Base-by-base conservation (phyloP, 306 rosid genomes). In the Myrica gale region DNA sequence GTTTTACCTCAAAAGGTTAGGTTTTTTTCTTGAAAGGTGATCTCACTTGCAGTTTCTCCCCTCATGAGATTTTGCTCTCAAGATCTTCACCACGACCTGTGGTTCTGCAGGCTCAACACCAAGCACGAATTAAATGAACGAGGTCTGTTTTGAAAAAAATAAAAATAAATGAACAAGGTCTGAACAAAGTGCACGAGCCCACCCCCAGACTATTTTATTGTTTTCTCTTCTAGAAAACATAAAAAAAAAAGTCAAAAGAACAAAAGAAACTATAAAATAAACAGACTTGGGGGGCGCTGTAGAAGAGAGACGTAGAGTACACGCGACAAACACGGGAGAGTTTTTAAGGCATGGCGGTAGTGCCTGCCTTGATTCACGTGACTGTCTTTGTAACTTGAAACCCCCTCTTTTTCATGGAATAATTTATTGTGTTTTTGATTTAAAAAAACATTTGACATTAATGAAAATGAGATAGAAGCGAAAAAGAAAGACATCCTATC, bases 321-420 rank as follows among this genome's bases (percentile, higher is more conserved):
- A 75, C 87, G 89, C 89, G 87, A 83, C 67, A 86, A 83, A 75
- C 73, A 72, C 83, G 80, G 75, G 77, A 75, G 65, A 72, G 68
- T 68, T 47, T 70, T 65, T 46, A 19, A 19, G 76, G n/a, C 37
- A 41, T 15, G 81, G 81, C 81, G 78, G 74, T 75, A 68, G 76
- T 48, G 45, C 58, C 32, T 53, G 74, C 55, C 74, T 85, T 76
- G 71, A 15, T 79, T 76, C 86, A 56, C 78, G 86, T 79, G 85
- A 76, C 48, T 43, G 72, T 75, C 60, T 21, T 69, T 73, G 82
- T 71, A 78, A 80, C 82, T 76, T 39, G 73, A 62, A 73, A 1
- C 11, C 9, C 15, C 4, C 6, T 39, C 20, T 57, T 12, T 20
- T 0, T 32, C 6, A 0, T 1, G 5, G 0, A 39, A 41, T 68